These are phyloP conservation scores for Massariosphaeria phaeospora DNA, from an alignment of 495 filamentous ascomycete species.

Conservation along the genomic window DNA sequence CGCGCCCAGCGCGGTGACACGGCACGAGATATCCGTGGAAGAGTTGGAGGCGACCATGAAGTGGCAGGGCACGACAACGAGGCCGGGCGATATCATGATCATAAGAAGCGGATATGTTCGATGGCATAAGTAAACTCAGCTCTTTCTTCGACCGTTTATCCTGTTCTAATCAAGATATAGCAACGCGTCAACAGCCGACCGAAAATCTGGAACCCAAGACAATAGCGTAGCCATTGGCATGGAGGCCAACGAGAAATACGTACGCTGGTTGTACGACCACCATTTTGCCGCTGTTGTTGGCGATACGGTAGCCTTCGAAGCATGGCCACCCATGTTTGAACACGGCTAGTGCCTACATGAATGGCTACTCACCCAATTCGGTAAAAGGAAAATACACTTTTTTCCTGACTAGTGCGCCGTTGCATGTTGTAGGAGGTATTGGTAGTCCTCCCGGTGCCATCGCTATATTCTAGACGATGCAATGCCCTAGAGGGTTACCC, in stretches of 20 bases:
- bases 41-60: constrained; percentile 36
- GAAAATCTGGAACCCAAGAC: constrained; percentile 35
- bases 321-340: constrained; percentile 35
- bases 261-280: constrained; percentile 53
- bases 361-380: constrained; percentile 53
- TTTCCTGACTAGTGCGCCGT: constrained; percentile 53
- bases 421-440: constrained; percentile 53
- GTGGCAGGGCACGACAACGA: constrained; percentile 42
- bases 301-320: constrained; percentile 49
- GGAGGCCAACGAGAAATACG: constrained; percentile 33
- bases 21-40: constrained; percentile 37
- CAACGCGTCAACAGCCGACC: constrained; percentile 34
- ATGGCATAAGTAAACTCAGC: constrained; percentile 20
- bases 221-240: constrained; percentile 41
- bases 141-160: background rate
- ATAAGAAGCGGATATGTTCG: constrained; percentile 45
- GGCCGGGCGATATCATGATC: constrained; percentile 46
- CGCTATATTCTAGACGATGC: constrained; percentile 25
- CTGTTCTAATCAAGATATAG: background rate
- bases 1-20: constrained; percentile 14
- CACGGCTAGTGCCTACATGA: constrained; percentile 45
- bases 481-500: too few species aligned
- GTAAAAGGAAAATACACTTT: constrained; percentile 47
- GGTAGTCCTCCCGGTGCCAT: constrained; percentile 31
- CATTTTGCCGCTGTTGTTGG: constrained; percentile 52